Evolutionary conservation across 73 alveolate genomes (phyloP).

Genomic region (Paraurostyla sp.): DNA sequence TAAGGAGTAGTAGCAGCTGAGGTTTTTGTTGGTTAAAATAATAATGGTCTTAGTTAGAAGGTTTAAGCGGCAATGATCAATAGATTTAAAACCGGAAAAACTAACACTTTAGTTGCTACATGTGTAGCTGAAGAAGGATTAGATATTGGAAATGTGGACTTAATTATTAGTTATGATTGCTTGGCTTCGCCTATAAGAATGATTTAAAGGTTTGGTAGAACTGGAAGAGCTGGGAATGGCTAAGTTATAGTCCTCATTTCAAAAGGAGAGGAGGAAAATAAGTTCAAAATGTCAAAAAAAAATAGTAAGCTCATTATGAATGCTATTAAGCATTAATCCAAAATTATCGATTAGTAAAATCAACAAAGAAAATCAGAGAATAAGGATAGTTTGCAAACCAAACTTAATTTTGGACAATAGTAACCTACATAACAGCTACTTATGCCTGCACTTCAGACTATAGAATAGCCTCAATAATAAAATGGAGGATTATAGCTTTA

Average conservation of each 20-base stretch:
- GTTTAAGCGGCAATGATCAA: slow-evolving; percentile 67
- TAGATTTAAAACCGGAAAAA: slow-evolving; percentile 66
- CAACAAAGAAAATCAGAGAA: not conserved
- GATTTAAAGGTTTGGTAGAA: slow-evolving; percentile 91
- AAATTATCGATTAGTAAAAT: not conserved
- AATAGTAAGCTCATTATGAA: slow-evolving; percentile 43
- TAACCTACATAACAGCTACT: not conserved
- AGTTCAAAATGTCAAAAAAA: slow-evolving; percentile 52
- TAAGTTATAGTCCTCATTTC: slow-evolving; percentile 76
- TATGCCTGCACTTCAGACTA: not conserved
- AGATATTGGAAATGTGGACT: slow-evolving; percentile 88
- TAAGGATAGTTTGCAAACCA: not conserved
- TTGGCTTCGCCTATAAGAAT: slow-evolving; percentile 87
- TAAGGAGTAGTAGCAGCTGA: slow-evolving; percentile 44
- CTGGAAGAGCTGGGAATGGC: slow-evolving; percentile 90
- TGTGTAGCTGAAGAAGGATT: slow-evolving; percentile 93
- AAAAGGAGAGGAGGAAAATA: slow-evolving; percentile 84
- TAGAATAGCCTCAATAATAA: slow-evolving; percentile 37
- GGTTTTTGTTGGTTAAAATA: slow-evolving; percentile 82
- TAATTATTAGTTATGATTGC: slow-evolving; percentile 85
- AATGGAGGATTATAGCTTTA: slow-evolving; percentile 43
- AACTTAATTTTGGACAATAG: slow-evolving; percentile 33
- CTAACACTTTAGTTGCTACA: slow-evolving; percentile 87
- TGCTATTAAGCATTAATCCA: slow-evolving; percentile 26
- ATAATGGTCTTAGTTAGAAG: slow-evolving; percentile 75